Evolutionary conservation across 2,329 filamentous ascomycete genomes (phyloP).

Genomic region (Aspergillus felis): DNA sequence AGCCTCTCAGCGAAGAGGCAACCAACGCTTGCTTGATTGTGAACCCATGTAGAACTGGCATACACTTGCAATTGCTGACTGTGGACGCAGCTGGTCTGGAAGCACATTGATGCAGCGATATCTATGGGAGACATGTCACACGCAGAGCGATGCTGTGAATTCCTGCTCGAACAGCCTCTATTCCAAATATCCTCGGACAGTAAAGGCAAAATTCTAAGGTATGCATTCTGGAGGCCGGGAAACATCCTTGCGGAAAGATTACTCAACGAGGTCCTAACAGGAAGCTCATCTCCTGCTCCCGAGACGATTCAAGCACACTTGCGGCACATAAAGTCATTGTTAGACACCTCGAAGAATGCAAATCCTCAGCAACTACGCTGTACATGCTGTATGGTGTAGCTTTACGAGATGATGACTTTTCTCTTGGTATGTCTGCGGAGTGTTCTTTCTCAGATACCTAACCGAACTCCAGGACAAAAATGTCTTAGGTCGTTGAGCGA

Average conservation of each 20-base stretch:
- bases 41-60: slow-evolving; percentile 1
- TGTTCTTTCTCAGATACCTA: slow-evolving; percentile 18
- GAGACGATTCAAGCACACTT: slow-evolving; percentile 55
- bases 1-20: slow-evolving; percentile 54
- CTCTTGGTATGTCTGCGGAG: slow-evolving; percentile 45
- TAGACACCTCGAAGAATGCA: slow-evolving; percentile 56
- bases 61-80: background rate
- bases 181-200: slow-evolving; percentile 67
- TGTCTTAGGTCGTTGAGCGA: slow-evolving; percentile 61
- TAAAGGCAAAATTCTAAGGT: slow-evolving; percentile 65
- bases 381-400: slow-evolving; percentile 75
- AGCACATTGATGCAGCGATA: slow-evolving; percentile 61
- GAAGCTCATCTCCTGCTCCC: slow-evolving; percentile 67
- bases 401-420: slow-evolving; percentile 55
- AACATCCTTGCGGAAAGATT: background rate
- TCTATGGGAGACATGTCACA: slow-evolving; percentile 49
- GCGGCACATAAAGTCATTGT: slow-evolving; percentile 54
- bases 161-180: slow-evolving; percentile 59
- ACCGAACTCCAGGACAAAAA: slow-evolving; percentile 46
- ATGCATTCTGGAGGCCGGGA: background rate
- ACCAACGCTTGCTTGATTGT: slow-evolving; percentile 50
- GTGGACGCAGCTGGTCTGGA: slow-evolving; percentile 69
- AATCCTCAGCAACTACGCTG: slow-evolving; percentile 61
- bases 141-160: slow-evolving; percentile 66
- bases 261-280: slow-evolving; percentile 43